Evolutionary conservation across 768 basidiomycete genomes (phyloP).

Genomic region (Pleurotus cornucopiae): DNA sequence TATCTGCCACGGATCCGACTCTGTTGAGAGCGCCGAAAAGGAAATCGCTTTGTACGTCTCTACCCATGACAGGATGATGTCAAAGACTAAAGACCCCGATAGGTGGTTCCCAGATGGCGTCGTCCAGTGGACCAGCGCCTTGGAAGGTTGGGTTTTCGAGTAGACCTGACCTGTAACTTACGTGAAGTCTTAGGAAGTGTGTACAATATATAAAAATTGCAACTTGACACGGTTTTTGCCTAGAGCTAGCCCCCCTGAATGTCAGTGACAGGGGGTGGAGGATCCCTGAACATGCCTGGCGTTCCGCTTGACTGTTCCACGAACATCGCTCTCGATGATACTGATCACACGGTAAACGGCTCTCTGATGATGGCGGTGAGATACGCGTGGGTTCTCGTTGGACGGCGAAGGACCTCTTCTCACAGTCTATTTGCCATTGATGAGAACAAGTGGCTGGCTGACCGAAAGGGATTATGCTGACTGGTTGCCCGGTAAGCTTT

Average conservation of each 20-base stretch:
- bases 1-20: conserved; percentile 89
- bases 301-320: background rate
- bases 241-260: too few species aligned
- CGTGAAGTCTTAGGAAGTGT: conserved; percentile 12
- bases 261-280: too few species aligned
- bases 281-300: too few species aligned
- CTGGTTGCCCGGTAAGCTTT: background rate
- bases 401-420: conserved; percentile 11
- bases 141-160: conserved; percentile 79
- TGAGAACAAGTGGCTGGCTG: background rate
- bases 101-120: conserved; percentile 94
- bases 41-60: conserved; percentile 83
- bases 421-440: background rate
- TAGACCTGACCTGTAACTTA: conserved; percentile 27
- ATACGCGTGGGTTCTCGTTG: conserved; percentile 17
- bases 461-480: background rate
- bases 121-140: conserved; percentile 62
- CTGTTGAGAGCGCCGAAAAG: conserved; percentile 87
- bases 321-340: background rate
- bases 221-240: too few species aligned
- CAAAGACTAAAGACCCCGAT: background rate
- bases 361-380: background rate
- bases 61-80: background rate
- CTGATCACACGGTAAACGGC: background rate
- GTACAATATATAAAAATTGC: background rate